Conservation (phyloP, 441 rosid species). For the Eutrema salsugineum region DNA sequence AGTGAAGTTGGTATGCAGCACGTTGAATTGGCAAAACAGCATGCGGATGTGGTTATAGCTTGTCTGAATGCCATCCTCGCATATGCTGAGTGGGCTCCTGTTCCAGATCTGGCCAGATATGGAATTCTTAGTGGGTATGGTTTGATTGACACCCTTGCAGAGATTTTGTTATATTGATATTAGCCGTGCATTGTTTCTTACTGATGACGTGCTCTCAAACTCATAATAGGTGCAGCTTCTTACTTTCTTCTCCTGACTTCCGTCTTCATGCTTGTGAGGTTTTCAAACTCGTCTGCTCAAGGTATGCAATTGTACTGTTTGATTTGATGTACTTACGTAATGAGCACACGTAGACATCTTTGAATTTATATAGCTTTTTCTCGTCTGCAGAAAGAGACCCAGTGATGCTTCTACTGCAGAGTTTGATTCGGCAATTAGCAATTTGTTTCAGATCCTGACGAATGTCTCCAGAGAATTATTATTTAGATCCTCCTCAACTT, state of each 20-base stretch:
- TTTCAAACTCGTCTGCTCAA: constrained; percentile 82
- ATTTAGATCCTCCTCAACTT: constrained; percentile 47
- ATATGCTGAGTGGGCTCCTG: constrained; percentile 95
- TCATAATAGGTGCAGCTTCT: constrained; percentile 62
- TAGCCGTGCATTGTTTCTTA: neutral
- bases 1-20: constrained; percentile 64
- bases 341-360: neutral
- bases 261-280: constrained; percentile 92
- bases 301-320: constrained; percentile 41
- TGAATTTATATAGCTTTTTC: neutral
- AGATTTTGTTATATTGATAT: neutral
- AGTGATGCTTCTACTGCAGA: constrained; percentile 70
- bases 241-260: constrained; percentile 82
- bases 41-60: constrained; percentile 84
- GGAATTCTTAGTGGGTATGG: constrained; percentile 88
- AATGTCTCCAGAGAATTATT: constrained; percentile 71
- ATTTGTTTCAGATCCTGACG: constrained; percentile 73
- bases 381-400: constrained; percentile 76
- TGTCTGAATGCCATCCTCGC: constrained; percentile 84
- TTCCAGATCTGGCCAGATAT: constrained; percentile 78
- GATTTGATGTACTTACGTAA: constrained; percentile 15
- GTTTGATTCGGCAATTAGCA: constrained; percentile 74
- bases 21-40: constrained; percentile 77
- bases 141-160: constrained; percentile 2
- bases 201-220: constrained; percentile 16